Conservation (phyloP, 129 eudicot genomes). For the Scalesia atractyloides region DNA sequence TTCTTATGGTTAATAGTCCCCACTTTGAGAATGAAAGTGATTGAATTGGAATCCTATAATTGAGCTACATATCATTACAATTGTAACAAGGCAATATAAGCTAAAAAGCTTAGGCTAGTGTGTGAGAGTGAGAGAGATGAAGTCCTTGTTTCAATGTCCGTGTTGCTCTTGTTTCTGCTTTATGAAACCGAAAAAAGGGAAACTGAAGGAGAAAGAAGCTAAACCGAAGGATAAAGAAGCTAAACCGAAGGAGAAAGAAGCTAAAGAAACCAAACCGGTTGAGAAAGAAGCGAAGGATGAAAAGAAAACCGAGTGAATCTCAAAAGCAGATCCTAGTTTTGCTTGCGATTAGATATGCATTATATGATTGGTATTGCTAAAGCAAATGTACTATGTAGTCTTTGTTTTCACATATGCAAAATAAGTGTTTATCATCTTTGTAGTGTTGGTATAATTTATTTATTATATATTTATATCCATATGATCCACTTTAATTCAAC, state of each 20-base stretch:
- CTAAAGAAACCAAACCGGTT: neutral
- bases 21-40: slow-evolving; percentile 36
- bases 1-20: slow-evolving; percentile 28
- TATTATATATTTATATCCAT: neutral
- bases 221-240: slow-evolving; percentile 24
- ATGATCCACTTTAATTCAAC: neutral
- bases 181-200: slow-evolving; percentile 74
- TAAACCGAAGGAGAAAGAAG: slow-evolving; percentile 25
- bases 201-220: neutral
- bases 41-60: slow-evolving; percentile 34
- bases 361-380: slow-evolving; percentile 1
- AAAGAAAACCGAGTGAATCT: slow-evolving; percentile 36
- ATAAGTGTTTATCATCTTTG: slow-evolving; percentile 13
- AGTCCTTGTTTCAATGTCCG: slow-evolving; percentile 94
- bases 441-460: neutral
- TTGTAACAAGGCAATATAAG: slow-evolving; percentile 17
- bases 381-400: slow-evolving; percentile 13
- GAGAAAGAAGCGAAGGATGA: slow-evolving; percentile 35
- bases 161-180: slow-evolving; percentile 97
- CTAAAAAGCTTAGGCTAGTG: slow-evolving; percentile 14
- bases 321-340: neutral
- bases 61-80: slow-evolving; percentile 26
- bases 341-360: neutral
- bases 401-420: slow-evolving; percentile 2
- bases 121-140: slow-evolving; percentile 38